A percentile compares a stretch with the other conserved stretches of the same genome.
Conservation (phyloP, 1,139 yeast species). For the Lipomyces yarrowii region DNA sequence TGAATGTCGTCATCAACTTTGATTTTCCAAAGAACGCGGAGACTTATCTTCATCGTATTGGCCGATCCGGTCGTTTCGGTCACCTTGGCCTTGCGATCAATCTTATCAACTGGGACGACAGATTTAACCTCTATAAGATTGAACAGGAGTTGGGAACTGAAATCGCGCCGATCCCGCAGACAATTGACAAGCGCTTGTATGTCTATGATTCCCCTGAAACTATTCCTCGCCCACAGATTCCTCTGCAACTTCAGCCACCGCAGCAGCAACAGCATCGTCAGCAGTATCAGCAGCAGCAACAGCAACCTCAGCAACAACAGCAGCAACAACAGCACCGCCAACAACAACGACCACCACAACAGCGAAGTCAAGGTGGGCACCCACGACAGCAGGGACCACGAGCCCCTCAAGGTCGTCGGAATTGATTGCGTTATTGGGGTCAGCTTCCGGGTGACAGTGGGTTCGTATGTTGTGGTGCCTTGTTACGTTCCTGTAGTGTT, state of each 20-base stretch:
- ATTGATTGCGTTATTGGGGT: background rate
- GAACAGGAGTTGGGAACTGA: constrained; percentile 98
- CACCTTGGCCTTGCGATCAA: constrained; percentile 97
- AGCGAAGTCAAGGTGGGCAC: background rate
- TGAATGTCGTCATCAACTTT: constrained; percentile 94
- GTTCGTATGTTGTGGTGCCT: background rate
- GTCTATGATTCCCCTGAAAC: constrained; percentile 79
- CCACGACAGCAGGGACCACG: constrained; percentile 1
- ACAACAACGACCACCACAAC: background rate
- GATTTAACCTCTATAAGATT: constrained; percentile 88
- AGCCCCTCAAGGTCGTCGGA: background rate
- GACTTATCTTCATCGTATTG: constrained; percentile 96
- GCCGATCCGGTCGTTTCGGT: constrained; percentile 99
- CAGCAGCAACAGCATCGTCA: constrained; percentile 34
- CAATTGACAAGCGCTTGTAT: constrained; percentile 82
- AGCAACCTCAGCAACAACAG: constrained; percentile 52
- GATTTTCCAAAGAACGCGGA: constrained; percentile 99
- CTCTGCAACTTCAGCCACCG: constrained; percentile 35
- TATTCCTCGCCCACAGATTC: constrained; percentile 87
- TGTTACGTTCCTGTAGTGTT: background rate
- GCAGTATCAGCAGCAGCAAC: constrained; percentile 35
- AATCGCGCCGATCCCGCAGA: constrained; percentile 92
- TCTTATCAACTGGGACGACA: constrained; percentile 94
- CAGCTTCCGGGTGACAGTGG: constrained; percentile 39
- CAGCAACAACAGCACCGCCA: constrained; percentile 13